Base-by-base conservation (phyloP, 108 stramenopile species). In the Chaetoceros muelleri region DNA sequence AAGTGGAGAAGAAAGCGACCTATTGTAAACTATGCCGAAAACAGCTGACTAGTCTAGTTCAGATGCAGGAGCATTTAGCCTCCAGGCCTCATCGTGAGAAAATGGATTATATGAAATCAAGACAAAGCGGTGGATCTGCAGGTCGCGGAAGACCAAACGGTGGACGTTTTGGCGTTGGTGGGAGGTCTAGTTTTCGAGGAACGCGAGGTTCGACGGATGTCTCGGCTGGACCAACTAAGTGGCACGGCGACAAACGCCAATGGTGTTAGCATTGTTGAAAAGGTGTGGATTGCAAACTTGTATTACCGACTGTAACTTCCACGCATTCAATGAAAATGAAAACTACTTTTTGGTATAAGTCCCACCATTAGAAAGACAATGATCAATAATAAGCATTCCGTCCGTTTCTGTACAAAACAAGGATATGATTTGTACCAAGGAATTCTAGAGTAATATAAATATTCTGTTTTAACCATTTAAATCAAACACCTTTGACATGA, bases 1-100 rank as follows among this genome's bases (percentile, higher is more conserved):
- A 71, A 45, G 61, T 78, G 56, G 88, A 93, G 51, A 67, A 71
- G 44, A 91, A 91, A 57, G 73, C 73, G 30, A 70, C 79, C 0
- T 91, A 79, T 58, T 95, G 94, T 62, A 80, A 78, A 48, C 48
- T 90, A 30, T 95, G 94, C 62, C 62, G 74, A 30, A 93, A 93
- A 64, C 87, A 95, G 56, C 72, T 95, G 48, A 95, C 90, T 23
- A 87, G 84, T 61, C 79, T 85, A 26, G 79, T 78, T 5, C 94
- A 95, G 66, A 64, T 95, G 73, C 60, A 84, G 55, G 90, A 90
- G 52, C 94, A 95, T 57, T 66, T 93, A 62, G 48, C 52, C 26
- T 85, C 84, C 27, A 76, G 73, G 26, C 86, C 89, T 3, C 94
- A 95, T 55, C 64, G 70, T 47, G 79, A 87, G 46, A 60, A 78